Base-by-base conservation (phyloP, 1,139 yeast species). In the Sugiyamaella castrensis region DNA sequence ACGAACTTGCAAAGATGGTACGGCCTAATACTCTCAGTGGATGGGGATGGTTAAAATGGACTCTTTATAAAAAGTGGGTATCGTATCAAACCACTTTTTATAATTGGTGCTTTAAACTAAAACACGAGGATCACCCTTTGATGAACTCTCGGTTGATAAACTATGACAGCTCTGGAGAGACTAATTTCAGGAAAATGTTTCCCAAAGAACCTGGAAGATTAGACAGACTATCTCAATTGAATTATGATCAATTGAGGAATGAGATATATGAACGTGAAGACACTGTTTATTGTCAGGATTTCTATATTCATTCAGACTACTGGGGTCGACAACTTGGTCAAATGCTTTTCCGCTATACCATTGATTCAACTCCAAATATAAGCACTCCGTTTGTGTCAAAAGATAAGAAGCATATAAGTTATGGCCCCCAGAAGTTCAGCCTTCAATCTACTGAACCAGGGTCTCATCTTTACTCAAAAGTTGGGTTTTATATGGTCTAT, bases 401-500 rank as follows among this genome's bases (percentile, higher is more conserved):
- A 8, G 46, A 44, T 31, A 40, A 40, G 19, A 35, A 35, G 15
- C 8, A 12, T 6, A 36, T 38, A 31, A 13, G 42, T 11, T 41
- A 46, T 26, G 52, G 52, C 10, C 52, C 52, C 8, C 48, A 40
- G 38, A 48, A 48, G 28, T 37, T 48, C 16, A 29, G 32, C 10
- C 34, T 48, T 10, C 10, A 10, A 6, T 48, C 52, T n/a, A 29
- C 48, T 9, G 43, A 39, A 9, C 37, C 35, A 36, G 52, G 52
- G 7, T 16, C 39, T n/a, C 42, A 37, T 12, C 27, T 48, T 29
- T 48, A 48, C 28, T 13, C 31, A n/a, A 48, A 40, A 30, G 12
- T 44, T 9, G 52, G 52, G 4, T 48, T 47, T 15, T 41, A 24
- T 33, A 27, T 11, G 13, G 12, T 11, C 24, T 19, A 19, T 19